Conservation (phyloP, 768 basidiomycete genomes). For the Mrakia hoshinonis region DNA sequence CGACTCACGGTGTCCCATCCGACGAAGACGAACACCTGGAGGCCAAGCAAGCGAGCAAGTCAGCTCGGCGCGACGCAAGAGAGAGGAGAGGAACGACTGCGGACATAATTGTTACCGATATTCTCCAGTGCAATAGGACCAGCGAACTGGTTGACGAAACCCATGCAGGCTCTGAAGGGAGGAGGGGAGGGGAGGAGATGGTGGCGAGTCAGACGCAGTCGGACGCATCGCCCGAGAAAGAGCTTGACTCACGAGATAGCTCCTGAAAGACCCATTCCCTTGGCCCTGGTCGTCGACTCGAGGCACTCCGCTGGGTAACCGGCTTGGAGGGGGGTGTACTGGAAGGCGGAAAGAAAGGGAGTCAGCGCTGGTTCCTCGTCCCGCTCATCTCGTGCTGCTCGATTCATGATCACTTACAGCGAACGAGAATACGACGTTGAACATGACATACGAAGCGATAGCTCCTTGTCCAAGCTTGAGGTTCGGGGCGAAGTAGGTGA, state of each 20-base stretch:
- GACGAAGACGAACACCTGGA: slow-evolving; percentile 1
- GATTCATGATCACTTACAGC: slow-evolving; percentile 32
- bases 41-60: too few relatives aligned
- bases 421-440: slow-evolving; percentile 48
- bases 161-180: slow-evolving; percentile 20
- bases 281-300: slow-evolving; percentile 53
- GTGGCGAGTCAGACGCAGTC: too few relatives aligned
- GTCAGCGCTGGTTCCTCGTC: neutral
- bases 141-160: slow-evolving; percentile 49
- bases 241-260: slow-evolving; percentile 30
- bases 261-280: slow-evolving; percentile 54
- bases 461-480: slow-evolving; percentile 38
- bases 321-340: slow-evolving; percentile 54
- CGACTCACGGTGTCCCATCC: slow-evolving; percentile 13
- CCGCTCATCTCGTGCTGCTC: neutral
- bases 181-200: neutral
- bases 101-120: slow-evolving; percentile 42
- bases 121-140: slow-evolving; percentile 45
- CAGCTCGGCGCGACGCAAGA: too few relatives aligned
- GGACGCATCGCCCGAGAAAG: neutral
- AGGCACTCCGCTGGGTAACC: slow-evolving; percentile 48
- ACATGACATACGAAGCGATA: slow-evolving; percentile 44
- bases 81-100: slow-evolving; percentile 29
- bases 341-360: neutral
- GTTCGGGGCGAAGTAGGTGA: slow-evolving; percentile 29